These are phyloP conservation scores for Saccharomycopsis sp. DNA, from an alignment of 805 yeast genomes.

Conservation along the genomic window DNA sequence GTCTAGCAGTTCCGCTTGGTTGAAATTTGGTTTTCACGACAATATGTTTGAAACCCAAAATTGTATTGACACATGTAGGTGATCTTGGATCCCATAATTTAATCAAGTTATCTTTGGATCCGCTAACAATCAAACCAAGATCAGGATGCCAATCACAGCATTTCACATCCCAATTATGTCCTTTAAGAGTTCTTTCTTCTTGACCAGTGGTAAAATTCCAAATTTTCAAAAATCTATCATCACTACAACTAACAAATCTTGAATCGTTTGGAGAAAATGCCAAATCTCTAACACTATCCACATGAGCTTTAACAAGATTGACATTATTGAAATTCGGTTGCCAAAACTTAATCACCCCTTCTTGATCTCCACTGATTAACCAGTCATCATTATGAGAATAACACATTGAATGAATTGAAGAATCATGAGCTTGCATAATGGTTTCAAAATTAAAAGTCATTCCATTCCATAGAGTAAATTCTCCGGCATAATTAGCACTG, in stretches of 20 bases:
- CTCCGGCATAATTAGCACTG: conserved; percentile 89
- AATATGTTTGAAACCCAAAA: conserved; percentile 91
- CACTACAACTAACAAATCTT: conserved; percentile 89
- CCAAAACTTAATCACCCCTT: conserved; percentile 90
- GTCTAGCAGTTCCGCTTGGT: conserved; percentile 59
- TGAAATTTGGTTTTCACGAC: conserved; percentile 82
- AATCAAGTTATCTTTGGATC: conserved; percentile 89
- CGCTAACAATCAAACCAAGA: conserved; percentile 78
- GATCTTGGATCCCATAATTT: conserved; percentile 95
- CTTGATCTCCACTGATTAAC: conserved; percentile 90
- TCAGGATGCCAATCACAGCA: conserved; percentile 95
- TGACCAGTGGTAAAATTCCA: conserved; percentile 90
- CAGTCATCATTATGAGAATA: conserved; percentile 91
- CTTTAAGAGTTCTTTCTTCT: conserved; percentile 70
- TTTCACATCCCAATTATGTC: conserved; percentile 99
- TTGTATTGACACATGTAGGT: conserved; percentile 61
- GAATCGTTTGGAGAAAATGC: conserved; percentile 86
- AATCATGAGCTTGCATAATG: conserved; percentile 97
- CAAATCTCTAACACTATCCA: conserved; percentile 76
- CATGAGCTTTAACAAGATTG: conserved; percentile 53
- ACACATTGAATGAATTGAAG: conserved; percentile 66
- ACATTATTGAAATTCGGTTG: conserved; percentile 97
- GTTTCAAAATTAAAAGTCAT: conserved; percentile 91
- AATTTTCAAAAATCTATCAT: conserved; percentile 80
- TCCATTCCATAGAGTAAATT: conserved; percentile 95